These are phyloP conservation scores for Simmondsia chinensis DNA, from an alignment of 148 eudicot genomes.

Conservation along the genomic window DNA sequence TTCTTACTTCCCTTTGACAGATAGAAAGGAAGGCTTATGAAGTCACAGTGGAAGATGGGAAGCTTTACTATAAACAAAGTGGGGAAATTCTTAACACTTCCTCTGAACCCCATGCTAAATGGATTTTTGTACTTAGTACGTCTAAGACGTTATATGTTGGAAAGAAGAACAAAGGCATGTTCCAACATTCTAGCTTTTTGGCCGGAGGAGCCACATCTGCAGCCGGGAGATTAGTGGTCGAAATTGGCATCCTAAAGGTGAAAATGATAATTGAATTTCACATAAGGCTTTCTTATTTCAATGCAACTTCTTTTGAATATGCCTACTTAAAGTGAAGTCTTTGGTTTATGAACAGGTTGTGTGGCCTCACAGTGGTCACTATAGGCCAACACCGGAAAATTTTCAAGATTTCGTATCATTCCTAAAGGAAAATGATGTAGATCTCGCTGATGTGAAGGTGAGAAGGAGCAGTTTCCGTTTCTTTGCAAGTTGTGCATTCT, in stretches of 20 bases:
- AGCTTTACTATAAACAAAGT: slow-evolving; percentile 43
- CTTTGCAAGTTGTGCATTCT: too few species aligned
- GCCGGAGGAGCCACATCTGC: slow-evolving; percentile 99
- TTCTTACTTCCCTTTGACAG: slow-evolving; percentile 37
- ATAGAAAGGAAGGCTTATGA: slow-evolving; percentile 83
- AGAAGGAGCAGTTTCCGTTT: neutral
- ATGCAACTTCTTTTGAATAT: too few species aligned
- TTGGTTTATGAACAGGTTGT: slow-evolving; percentile 39
- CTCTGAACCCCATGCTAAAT: slow-evolving; percentile 52
- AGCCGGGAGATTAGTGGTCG: slow-evolving; percentile 83
- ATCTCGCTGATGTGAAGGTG: slow-evolving; percentile 81
- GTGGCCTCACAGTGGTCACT: slow-evolving; percentile 99
- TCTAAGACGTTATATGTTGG: slow-evolving; percentile 78
- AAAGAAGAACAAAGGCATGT: slow-evolving; percentile 81
- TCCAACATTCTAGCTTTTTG: slow-evolving; percentile 96
- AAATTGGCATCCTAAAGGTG: slow-evolving; percentile 80
- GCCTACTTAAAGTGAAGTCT: too few species aligned
- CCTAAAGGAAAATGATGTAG: slow-evolving; percentile 64
- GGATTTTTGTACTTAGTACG: slow-evolving; percentile 96
- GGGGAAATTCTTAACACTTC: slow-evolving; percentile 64
- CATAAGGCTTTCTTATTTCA: too few species aligned
- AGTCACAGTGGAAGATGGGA: slow-evolving; percentile 62
- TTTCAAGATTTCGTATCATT: slow-evolving; percentile 76
- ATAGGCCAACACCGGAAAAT: slow-evolving; percentile 81
- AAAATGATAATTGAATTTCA: neutral